Base-by-base conservation (phyloP, 169 alveolate genomes). In the Cryptosporidium muris region DNA sequence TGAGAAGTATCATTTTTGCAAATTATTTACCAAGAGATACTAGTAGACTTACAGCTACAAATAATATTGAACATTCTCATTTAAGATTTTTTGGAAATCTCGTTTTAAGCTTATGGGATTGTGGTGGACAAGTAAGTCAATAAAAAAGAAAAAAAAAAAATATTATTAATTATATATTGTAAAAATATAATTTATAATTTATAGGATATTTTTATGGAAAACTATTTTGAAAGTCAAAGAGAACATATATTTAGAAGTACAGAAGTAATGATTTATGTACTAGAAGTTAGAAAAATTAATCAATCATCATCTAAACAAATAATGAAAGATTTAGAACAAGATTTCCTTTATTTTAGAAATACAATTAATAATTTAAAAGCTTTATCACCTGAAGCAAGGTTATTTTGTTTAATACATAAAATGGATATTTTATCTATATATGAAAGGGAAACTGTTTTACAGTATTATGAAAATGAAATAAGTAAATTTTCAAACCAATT, bases 1-100 rank as follows among this genome's bases (percentile, higher is more conserved):
- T 96, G 97, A 90, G 97, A 48, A 93, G 97, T 45, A 96, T 96
- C 82, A 96, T 96, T 80, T 96, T 96, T 81, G 99, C 99, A n/a
- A 96, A 96, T 89, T 94, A 94, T 63, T 94, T 95, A 1, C 96
- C 96, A 0, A 93, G 91, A 81, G 96, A 93, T 66, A 93, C 96
- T 64, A 88, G 91, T 91, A 82, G 97, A 88, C 80, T 94, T 66
- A 95, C 95, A 40, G 90, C 82, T 64, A 91, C 97, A 52, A 60
- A 58, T 25, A 60, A 81, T 63, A 94, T 95, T 43, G 93, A 93
- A 80, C 94, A 95, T 80, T 92, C 96, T 4, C 85, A 91, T 58
- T 91, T 95, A 48, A 82, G 96, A 68, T 96, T 96, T 91, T 88
- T 96, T 89, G 99, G 99, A 81, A 95, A 92, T 81, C 91, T 95